Percentiles rank a stretch among this genome's conserved stretches.
Evolutionary conservation across 2,329 filamentous ascomycete genomes (phyloP).

Genomic region (Ophiostoma sp.): DNA sequence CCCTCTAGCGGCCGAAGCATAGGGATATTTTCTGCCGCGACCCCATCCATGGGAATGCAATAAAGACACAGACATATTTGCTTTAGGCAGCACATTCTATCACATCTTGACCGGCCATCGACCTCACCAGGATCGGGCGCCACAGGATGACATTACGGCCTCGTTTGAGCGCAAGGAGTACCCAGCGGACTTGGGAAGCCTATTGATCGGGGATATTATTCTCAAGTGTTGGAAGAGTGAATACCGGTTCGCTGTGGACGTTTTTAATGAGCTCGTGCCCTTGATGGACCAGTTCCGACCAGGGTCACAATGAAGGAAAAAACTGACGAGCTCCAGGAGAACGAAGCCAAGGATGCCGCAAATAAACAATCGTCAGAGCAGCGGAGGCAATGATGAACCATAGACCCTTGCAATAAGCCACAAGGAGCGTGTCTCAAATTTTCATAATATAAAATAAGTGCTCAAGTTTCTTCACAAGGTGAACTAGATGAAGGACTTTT

Average conservation of each 20-base stretch:
- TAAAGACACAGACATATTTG: slow-evolving; percentile 3
- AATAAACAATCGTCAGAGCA: too few relatives aligned
- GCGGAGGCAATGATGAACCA: too few relatives aligned
- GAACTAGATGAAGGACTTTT: too few relatives aligned
- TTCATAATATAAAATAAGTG: too few relatives aligned
- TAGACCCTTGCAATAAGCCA: too few relatives aligned
- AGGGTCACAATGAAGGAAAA: too few relatives aligned
- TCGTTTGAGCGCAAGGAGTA: slow-evolving; percentile 4
- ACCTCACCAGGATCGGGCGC: not conserved
- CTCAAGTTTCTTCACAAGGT: too few relatives aligned
- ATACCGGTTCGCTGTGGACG: not conserved
- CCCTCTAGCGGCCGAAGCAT: not conserved
- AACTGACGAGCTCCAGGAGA: too few relatives aligned
- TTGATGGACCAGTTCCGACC: slow-evolving; percentile 7
- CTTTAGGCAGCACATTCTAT: slow-evolving; percentile 9
- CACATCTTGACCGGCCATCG: slow-evolving; percentile 6
- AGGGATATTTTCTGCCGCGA: not conserved
- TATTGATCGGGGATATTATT: not conserved
- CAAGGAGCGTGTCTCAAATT: too few relatives aligned
- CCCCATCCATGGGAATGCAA: not conserved
- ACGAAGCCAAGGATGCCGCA: too few relatives aligned
- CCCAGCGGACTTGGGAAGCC: not conserved
- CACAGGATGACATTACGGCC: not conserved
- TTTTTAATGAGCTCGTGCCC: not conserved
- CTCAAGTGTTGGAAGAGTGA: slow-evolving; percentile 7